phyloP scores from a whole-genome alignment of 306 rosid genomes.

The Purshia tridentata region DNA sequence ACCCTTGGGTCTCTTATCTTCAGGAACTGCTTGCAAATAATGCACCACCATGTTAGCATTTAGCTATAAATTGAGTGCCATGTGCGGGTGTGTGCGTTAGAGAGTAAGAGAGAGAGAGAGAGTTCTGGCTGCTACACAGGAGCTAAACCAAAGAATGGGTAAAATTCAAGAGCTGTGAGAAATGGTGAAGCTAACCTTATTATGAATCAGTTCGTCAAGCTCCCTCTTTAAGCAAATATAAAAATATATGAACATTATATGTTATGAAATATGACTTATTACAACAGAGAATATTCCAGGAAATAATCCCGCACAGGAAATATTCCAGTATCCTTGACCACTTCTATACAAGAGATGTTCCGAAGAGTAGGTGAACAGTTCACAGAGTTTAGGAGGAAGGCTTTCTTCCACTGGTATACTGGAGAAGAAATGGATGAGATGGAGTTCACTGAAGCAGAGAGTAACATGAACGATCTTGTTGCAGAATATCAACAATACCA shows the following conservation, averaged over 20 bases:
- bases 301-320: constrained; percentile 78
- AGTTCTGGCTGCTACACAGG: too few species aligned
- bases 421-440: constrained; percentile 81
- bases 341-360: constrained; percentile 79
- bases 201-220: constrained; percentile 71
- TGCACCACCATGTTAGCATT: too few species aligned
- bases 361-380: constrained; percentile 77
- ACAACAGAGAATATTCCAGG: constrained; percentile 93
- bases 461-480: constrained; percentile 80
- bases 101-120: not conserved
- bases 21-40: too few species aligned
- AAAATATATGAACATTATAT: not conserved
- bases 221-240: constrained; percentile 61
- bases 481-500: constrained; percentile 82
- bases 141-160: not conserved
- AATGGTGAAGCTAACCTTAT: constrained; percentile 42
- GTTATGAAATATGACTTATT: constrained; percentile 45
- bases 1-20: not conserved
- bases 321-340: too few species aligned
- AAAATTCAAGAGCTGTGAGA: constrained; percentile 13
- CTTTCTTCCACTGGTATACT: constrained; percentile 82
- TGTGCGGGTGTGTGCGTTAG: too few species aligned
- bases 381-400: constrained; percentile 81
- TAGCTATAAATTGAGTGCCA: too few species aligned
- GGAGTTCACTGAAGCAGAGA: constrained; percentile 74